These are phyloP conservation scores for Quercus mongolica DNA, from an alignment of 306 rosid species.

Conservation along the genomic window DNA sequence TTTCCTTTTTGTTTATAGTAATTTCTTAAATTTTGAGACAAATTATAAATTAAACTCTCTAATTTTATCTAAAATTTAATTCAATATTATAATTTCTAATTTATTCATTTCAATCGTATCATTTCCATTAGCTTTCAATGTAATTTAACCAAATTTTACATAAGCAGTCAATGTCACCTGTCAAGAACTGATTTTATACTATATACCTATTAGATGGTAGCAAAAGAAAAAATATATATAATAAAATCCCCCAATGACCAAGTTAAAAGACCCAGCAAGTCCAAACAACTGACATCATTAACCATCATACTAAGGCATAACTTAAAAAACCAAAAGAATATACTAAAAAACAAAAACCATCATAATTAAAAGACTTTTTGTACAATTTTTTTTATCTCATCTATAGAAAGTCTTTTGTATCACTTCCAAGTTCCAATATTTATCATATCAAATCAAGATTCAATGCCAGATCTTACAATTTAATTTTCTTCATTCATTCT, in stretches of 20 bases:
- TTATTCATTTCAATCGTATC: too few relatives aligned
- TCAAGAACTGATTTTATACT: constrained; percentile 4
- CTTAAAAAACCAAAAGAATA: constrained; percentile 8
- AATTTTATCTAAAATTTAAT: too few relatives aligned
- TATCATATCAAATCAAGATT: not conserved
- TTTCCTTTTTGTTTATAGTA: not conserved
- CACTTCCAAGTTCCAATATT: constrained; percentile 25
- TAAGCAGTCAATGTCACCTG: not conserved
- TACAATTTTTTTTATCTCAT: too few relatives aligned
- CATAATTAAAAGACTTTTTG: constrained; percentile 13
- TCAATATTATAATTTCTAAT: too few relatives aligned
- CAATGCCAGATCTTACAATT: not conserved
- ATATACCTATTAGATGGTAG: not conserved
- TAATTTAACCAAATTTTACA: not conserved
- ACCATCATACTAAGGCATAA: constrained; percentile 16
- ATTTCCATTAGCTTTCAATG: too few relatives aligned
- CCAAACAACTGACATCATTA: constrained; percentile 25
- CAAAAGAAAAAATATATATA: too few relatives aligned
- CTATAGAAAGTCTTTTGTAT: constrained; percentile 11
- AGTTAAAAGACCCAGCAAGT: constrained; percentile 2
- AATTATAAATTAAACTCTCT: not conserved
- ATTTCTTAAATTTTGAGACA: not conserved
- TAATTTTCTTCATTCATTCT: not conserved
- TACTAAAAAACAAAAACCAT: constrained; percentile 1
- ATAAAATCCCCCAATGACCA: constrained; percentile 6